These are phyloP conservation scores for Didymella arachidicola DNA, from an alignment of 2,329 filamentous ascomycete genomes.

Conservation along the genomic window DNA sequence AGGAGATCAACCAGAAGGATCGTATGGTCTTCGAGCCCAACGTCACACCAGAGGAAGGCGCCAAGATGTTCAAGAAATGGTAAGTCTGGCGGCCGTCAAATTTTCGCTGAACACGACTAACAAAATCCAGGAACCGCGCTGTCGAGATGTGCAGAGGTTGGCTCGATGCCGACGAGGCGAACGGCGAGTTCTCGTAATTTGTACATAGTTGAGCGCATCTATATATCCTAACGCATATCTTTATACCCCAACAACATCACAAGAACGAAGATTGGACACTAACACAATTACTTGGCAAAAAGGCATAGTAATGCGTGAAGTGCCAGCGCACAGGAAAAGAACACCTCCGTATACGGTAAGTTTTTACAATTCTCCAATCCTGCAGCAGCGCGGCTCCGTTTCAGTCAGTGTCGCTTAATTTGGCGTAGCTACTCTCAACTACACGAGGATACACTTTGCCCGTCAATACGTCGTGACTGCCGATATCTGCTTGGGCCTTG, in stretches of 20 bases:
- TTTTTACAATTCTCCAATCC: no score
- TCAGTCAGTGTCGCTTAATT: no score
- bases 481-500: no score
- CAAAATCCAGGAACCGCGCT: constrained; percentile 51
- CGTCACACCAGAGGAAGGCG: constrained; percentile 65
- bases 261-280: not conserved
- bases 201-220: constrained; percentile 19
- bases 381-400: no score
- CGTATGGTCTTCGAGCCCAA: constrained; percentile 74
- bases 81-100: not conserved
- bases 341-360: no score
- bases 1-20: constrained; percentile 74
- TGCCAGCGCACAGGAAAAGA: no score
- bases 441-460: no score
- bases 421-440: no score
- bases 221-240: constrained; percentile 16
- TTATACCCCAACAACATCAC: not conserved
- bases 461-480: no score
- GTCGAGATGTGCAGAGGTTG: constrained; percentile 82
- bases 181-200: constrained; percentile 42
- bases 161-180: constrained; percentile 58
- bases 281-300: not conserved
- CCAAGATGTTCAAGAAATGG: constrained; percentile 74
- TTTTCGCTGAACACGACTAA: not conserved
- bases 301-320: not conserved